Percentiles rank a stretch among this genome's conserved stretches.
Conservation (phyloP, 2,329 filamentous ascomycete genomes). For the Cryphonectria nitschkei region DNA sequence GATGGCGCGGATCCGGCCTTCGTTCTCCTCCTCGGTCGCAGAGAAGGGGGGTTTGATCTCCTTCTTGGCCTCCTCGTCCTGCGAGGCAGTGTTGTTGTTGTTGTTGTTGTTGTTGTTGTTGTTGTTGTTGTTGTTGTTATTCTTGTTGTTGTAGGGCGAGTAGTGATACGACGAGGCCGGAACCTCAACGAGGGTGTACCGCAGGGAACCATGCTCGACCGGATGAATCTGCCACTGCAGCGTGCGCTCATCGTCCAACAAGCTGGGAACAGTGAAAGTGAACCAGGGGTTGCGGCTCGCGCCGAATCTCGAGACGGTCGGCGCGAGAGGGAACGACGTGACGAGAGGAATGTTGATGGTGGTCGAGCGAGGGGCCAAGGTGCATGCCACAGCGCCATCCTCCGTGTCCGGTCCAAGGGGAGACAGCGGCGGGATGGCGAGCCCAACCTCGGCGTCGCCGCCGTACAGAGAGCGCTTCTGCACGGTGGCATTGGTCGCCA, state of each 20-base stretch:
- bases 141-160: background rate
- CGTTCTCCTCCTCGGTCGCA: constrained; percentile 1
- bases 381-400: constrained; percentile 22
- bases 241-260: constrained; percentile 20
- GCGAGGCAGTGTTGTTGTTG: background rate
- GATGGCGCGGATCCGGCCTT: constrained; percentile 24
- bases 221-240: constrained; percentile 31
- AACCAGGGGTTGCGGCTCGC: constrained; percentile 28
- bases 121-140: background rate
- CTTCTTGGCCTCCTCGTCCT: background rate
- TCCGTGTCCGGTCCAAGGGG: background rate
- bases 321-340: constrained; percentile 17
- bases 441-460: constrained; percentile 19
- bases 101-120: background rate
- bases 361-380: constrained; percentile 19
- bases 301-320: constrained; percentile 18
- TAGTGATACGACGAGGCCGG: background rate
- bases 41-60: constrained; percentile 8
- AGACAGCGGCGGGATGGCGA: constrained; percentile 18
- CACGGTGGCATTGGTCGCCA: constrained; percentile 18
- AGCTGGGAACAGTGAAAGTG: constrained; percentile 27
- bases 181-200: constrained; percentile 28
- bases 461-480: constrained; percentile 22
- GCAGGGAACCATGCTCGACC: constrained; percentile 25
- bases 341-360: constrained; percentile 3